Conservation (phyloP, 305 asterid species). For the Rubia balearica region DNA sequence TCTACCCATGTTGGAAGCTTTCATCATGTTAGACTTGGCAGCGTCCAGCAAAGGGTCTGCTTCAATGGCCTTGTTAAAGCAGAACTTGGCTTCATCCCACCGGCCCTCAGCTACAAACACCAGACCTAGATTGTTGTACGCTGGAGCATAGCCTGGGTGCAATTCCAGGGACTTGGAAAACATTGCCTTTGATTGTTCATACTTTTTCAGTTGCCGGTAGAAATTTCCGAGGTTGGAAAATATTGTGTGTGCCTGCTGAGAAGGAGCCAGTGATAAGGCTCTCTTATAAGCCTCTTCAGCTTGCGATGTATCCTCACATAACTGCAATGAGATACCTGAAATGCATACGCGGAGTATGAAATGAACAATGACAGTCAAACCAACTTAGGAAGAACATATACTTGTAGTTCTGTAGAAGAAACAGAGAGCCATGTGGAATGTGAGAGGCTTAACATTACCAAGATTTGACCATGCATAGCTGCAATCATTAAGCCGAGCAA, state of each 20-base stretch:
- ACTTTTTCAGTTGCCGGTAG: constrained; percentile 62
- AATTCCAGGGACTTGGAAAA: constrained; percentile 79
- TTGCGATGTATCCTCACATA: constrained; percentile 53
- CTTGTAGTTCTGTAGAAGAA: neutral
- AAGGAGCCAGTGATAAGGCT: constrained; percentile 56
- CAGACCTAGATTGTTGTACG: constrained; percentile 93
- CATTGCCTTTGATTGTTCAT: constrained; percentile 78
- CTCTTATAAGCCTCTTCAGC: constrained; percentile 79
- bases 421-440: neutral
- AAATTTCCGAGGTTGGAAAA: constrained; percentile 84
- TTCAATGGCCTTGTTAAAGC: constrained; percentile 74
- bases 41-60: constrained; percentile 83
- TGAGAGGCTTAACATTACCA: constrained; percentile 37
- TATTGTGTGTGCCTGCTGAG: constrained; percentile 65
- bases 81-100: constrained; percentile 69
- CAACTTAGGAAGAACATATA: neutral
- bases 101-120: constrained; percentile 82
- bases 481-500: constrained; percentile 56
- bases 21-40: constrained; percentile 73
- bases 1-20: constrained; percentile 46
- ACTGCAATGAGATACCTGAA: constrained; percentile 86
- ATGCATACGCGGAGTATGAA: neutral
- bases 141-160: constrained; percentile 94
- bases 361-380: neutral
- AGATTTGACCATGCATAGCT: constrained; percentile 92